Percentiles rank a stretch among this genome's conserved stretches.
Evolutionary conservation across 768 basidiomycete species (phyloP).

Genomic region (Suillus tomentosus): DNA sequence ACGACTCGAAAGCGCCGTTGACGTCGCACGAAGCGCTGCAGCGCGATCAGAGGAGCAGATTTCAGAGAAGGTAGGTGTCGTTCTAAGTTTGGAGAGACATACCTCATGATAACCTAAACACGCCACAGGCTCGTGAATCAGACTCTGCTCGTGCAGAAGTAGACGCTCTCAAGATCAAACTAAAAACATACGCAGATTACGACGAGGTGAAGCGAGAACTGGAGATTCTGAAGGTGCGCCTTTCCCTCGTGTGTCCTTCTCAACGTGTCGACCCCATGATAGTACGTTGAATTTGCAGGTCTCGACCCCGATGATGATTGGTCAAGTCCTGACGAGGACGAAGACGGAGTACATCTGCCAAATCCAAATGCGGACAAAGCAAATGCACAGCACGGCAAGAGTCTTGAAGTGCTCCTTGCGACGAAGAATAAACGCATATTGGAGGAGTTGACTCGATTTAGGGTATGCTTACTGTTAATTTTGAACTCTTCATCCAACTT

Average conservation of each 20-base stretch:
- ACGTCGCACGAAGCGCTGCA: slow-evolving; percentile 36
- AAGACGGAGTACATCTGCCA: slow-evolving; percentile 69
- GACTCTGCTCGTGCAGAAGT: slow-evolving; percentile 46
- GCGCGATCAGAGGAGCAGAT: neutral
- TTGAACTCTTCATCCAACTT: neutral
- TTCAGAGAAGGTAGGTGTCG: neutral
- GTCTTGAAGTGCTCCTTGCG: slow-evolving; percentile 88
- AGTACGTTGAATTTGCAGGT: slow-evolving; percentile 97
- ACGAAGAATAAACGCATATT: slow-evolving; percentile 91
- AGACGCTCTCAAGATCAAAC: slow-evolving; percentile 63
- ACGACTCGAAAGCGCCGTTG: slow-evolving; percentile 64
- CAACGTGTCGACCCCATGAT: slow-evolving; percentile 7
- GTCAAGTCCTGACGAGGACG: slow-evolving; percentile 41
- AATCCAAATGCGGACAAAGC: slow-evolving; percentile 89
- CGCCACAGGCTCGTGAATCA: slow-evolving; percentile 1
- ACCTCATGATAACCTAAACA: neutral
- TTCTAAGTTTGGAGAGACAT: neutral
- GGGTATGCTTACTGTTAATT: slow-evolving; percentile 50
- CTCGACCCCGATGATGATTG: slow-evolving; percentile 64
- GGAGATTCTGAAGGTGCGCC: slow-evolving; percentile 92
- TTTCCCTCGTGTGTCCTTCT: slow-evolving; percentile 3
- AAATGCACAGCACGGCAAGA: slow-evolving; percentile 73
- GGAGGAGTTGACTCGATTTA: slow-evolving; percentile 89
- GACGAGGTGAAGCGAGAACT: slow-evolving; percentile 98
- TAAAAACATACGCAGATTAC: slow-evolving; percentile 82